Conservation (phyloP, 345 rosid genomes). For the Acer saccharum region DNA sequence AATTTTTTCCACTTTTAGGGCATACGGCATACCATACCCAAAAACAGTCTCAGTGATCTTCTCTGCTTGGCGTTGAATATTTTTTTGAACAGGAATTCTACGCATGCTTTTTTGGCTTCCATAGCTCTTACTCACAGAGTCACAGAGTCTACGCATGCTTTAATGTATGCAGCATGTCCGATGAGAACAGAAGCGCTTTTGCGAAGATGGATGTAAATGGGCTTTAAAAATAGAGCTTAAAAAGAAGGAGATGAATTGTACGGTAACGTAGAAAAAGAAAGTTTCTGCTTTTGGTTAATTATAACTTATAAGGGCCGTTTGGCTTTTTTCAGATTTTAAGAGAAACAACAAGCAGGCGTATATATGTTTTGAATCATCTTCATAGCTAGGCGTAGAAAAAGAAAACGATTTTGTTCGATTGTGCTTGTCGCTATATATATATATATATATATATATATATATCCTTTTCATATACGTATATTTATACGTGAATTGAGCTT, state of each 20-base stretch:
- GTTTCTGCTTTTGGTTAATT: not conserved
- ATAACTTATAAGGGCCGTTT: not conserved
- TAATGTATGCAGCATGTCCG: slow-evolving; percentile 23
- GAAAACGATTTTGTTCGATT: slow-evolving; percentile 43
- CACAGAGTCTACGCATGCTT: slow-evolving; percentile 27
- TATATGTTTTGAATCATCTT: not conserved
- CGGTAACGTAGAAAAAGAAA: slow-evolving; percentile 9
- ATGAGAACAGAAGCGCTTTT: not conserved
- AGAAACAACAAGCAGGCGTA: not conserved
- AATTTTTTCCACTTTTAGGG: too few species aligned
- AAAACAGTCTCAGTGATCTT: not conserved
- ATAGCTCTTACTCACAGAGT: slow-evolving; percentile 38
- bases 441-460: too few species aligned
- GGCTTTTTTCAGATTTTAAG: slow-evolving; percentile 7
- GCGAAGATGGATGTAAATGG: not conserved
- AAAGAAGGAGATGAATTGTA: slow-evolving; percentile 17
- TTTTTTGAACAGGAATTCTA: not conserved
- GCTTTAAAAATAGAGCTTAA: not conserved
- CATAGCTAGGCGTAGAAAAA: slow-evolving; percentile 21
- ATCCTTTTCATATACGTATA: not conserved
- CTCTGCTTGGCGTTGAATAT: not conserved
- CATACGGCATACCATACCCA: not conserved
- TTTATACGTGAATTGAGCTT: not conserved
- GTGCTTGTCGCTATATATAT: slow-evolving; percentile 32
- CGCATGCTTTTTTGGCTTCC: slow-evolving; percentile 22